Evolutionary conservation across 2,329 filamentous ascomycete genomes (phyloP), one percentile per base, ranked within the genome.

Genomic region (Colletotrichum sp.): DNA sequence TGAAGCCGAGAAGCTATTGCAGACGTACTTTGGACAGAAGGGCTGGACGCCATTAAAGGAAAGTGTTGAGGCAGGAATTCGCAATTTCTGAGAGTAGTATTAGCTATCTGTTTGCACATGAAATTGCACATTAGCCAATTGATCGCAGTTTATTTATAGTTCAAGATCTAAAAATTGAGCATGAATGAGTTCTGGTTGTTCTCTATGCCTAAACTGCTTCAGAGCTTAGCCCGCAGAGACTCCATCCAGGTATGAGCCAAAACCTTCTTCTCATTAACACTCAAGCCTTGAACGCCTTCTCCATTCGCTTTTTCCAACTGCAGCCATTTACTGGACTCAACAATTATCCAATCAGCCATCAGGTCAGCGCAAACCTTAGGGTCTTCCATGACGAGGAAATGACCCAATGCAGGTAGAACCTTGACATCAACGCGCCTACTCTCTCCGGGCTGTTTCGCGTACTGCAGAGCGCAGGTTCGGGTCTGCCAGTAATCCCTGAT

Each of bases 21-120:
- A 67, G 64, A 34, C 72, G n/a, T 77, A 76, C 55, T 76, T 66
- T 15, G 74, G 76, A 7, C 73, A 66, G 58, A 48, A 67, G 15
- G 67, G 76, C 9, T 77, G 73, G 68, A 68, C 60, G 12, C 16
- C 64, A 3, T 32, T 76, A 22, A 76, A 68, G 36, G 62, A 67
- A 48, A 76, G 69, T 16, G 3, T 77, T 8, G 76, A 48, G 28
- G 74, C 65, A 12, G 76, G 76, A 12, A 75, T 77, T 36, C 56
- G 69, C 36, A 68, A 32, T 34, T 52, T 79, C 13, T 79, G 30
- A 71, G 15, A 22, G 15, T 30, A 10, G 13, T 22, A 5, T 8
- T 1, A 22, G 43, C 6, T 22, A 4, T 18, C 43, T 52, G 43
- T 52, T 12, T 52, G n/a, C n/a, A 8, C 12, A 25, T 13, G 5